Evolutionary conservation across 1,284 basidiomycete genomes (phyloP).

Genomic region (Calocybe gambosa): DNA sequence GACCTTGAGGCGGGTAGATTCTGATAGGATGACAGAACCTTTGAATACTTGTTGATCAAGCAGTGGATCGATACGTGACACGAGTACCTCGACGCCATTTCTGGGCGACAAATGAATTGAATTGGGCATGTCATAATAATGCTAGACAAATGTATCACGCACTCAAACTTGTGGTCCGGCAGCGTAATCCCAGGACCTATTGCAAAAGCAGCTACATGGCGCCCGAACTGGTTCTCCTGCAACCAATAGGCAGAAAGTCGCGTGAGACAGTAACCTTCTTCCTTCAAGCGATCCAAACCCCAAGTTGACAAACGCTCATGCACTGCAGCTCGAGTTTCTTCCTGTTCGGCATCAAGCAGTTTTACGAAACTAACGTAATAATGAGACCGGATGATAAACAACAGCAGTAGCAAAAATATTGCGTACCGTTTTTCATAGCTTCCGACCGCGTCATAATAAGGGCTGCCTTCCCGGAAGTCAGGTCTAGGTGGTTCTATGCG

Average conservation of each 20-base stretch:
- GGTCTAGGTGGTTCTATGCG: constrained; percentile 30
- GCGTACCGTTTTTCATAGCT: constrained; percentile 40
- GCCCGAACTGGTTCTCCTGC: constrained; percentile 51
- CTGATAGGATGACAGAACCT: constrained; percentile 51
- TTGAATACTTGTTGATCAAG: constrained; percentile 37
- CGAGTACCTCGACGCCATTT: constrained; percentile 57
- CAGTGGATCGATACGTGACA: constrained; percentile 60
- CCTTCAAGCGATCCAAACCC: constrained; percentile 49
- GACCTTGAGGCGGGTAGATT: constrained; percentile 47
- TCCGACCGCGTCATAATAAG: constrained; percentile 38
- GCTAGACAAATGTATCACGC: constrained; percentile 18
- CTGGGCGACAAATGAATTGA: constrained; percentile 26
- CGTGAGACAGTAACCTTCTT: constrained; percentile 67
- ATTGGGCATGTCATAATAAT: constrained; percentile 2
- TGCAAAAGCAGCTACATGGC: constrained; percentile 55
- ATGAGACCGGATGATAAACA: neutral
- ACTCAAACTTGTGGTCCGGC: constrained; percentile 62
- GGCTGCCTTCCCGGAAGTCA: constrained; percentile 27
- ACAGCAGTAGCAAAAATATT: neutral
- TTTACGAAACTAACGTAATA: constrained; percentile 48
- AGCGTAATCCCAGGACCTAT: constrained; percentile 52
- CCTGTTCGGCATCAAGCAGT: constrained; percentile 59
- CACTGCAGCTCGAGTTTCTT: constrained; percentile 52
- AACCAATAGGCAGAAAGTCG: constrained; percentile 62
- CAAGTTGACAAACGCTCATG: constrained; percentile 61